Evolutionary conservation across 73 alveolate genomes (phyloP).

Genomic region (Diophrys sp.): DNA sequence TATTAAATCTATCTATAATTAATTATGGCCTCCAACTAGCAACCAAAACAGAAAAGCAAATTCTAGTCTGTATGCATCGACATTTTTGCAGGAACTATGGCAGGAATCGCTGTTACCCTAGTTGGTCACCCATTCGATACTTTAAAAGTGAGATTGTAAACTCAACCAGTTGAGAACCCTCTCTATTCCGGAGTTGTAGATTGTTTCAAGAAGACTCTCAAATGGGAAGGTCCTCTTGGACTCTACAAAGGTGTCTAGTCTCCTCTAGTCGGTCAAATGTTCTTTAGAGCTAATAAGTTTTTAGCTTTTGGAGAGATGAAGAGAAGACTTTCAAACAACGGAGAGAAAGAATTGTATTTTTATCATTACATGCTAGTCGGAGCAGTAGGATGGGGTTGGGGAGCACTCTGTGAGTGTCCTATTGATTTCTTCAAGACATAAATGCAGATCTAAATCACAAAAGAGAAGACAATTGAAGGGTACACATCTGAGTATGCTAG

Average conservation of each 20-base stretch:
- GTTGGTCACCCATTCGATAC: constrained; percentile 15
- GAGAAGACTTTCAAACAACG: not conserved
- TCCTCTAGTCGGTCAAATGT: constrained; percentile 11
- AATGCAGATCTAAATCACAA: constrained; percentile 2
- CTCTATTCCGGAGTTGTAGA: not conserved
- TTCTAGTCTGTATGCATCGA: not conserved
- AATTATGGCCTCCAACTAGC: not conserved
- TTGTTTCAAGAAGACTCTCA: constrained; percentile 1
- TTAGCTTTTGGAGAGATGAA: constrained; percentile 4
- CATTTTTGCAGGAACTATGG: constrained; percentile 11
- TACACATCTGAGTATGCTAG: not conserved
- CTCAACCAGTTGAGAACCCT: not conserved
- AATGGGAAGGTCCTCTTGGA: constrained; percentile 8
- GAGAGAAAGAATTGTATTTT: not conserved
- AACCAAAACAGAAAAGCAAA: not conserved
- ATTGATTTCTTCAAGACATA: constrained; percentile 11
- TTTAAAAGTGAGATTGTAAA: constrained; percentile 1
- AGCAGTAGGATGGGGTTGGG: constrained; percentile 4
- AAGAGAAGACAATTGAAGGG: not conserved
- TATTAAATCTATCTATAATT: too few relatives aligned
- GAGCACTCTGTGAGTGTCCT: constrained; percentile 2
- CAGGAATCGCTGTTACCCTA: constrained; percentile 1
- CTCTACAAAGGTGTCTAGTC: constrained; percentile 1
- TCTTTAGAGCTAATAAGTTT: not conserved
- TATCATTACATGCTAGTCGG: not conserved